These are phyloP conservation scores for Furcasterigmium sp. DNA, from an alignment of 2,329 filamentous ascomycete species.

Conservation along the genomic window DNA sequence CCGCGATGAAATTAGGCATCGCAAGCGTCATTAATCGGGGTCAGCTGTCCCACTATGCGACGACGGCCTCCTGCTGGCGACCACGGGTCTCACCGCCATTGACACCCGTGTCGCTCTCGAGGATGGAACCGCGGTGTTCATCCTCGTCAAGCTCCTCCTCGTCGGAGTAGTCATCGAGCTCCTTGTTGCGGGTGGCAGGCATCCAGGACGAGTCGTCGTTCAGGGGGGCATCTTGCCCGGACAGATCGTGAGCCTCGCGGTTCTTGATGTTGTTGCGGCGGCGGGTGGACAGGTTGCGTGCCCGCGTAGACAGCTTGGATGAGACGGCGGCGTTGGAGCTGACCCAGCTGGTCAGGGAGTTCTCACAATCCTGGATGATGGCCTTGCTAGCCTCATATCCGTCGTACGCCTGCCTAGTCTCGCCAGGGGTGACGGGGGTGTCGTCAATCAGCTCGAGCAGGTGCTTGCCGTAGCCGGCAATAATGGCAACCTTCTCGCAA, in stretches of 20 bases:
- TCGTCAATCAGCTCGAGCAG: conserved; percentile 96
- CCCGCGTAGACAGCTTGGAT: conserved; percentile 79
- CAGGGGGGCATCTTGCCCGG: conserved; percentile 73
- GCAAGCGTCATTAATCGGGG: conserved; percentile 2
- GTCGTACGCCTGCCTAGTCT: conserved; percentile 93
- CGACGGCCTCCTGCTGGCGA: conserved; percentile 47
- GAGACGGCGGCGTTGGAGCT: conserved; percentile 82
- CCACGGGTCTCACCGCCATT: conserved; percentile 51
- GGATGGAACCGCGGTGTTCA: conserved; percentile 39
- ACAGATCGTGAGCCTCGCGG: conserved; percentile 75
- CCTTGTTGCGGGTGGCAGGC: conserved; percentile 60
- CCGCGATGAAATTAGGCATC: conserved; percentile 6
- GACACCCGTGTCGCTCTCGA: conserved; percentile 46
- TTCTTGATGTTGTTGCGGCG: conserved; percentile 67
- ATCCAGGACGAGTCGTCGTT: conserved; percentile 83
- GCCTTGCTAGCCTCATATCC: conserved; percentile 98
- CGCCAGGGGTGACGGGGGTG: conserved; percentile 91
- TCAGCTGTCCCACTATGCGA: conserved; percentile 25
- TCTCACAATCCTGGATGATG: conserved; percentile 98
- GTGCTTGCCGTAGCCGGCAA: conserved; percentile 96
- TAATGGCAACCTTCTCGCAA: conserved; percentile 96
- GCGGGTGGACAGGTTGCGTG: conserved; percentile 82
- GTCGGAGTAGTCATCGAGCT: conserved; percentile 52
- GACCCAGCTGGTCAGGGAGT: conserved; percentile 96
- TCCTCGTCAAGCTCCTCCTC: conserved; percentile 61